A percentile compares a stretch with the other conserved stretches of the same genome.
Conservation (phyloP, 2,329 filamentous ascomycete genomes). For the Fusarium bulbicola region DNA sequence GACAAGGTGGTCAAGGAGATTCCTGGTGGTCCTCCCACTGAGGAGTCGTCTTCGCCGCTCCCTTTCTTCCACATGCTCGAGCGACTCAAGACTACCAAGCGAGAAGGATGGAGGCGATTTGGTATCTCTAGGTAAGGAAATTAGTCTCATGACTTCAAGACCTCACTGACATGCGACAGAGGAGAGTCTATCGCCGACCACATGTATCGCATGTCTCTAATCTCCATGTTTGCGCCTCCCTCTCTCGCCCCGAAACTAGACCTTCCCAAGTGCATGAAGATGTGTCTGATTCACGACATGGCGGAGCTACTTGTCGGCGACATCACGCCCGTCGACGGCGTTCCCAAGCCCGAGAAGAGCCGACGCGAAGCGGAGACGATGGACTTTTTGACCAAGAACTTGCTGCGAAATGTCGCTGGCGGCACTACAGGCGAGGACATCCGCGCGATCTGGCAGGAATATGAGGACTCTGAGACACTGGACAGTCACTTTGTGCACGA, state of each 20-base stretch:
- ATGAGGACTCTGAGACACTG: constrained; percentile 85
- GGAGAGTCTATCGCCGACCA: constrained; percentile 96
- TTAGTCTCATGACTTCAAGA: rapidly evolving
- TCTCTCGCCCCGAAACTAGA: constrained; percentile 77
- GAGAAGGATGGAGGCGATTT: constrained; percentile 95
- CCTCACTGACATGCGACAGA: constrained; percentile 46
- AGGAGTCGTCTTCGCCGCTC: constrained; percentile 76
- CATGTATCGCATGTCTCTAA: constrained; percentile 99
- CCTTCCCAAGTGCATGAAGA: constrained; percentile 85
- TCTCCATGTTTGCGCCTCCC: constrained; percentile 89
- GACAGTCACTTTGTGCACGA: constrained; percentile 95
- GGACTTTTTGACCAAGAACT: constrained; percentile 81
- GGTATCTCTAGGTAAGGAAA: constrained; percentile 67
- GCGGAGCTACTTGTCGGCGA: constrained; percentile 94
- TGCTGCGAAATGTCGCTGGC: constrained; percentile 81
- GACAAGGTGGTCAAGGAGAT: constrained; percentile 73
- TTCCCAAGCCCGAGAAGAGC: constrained; percentile 88
- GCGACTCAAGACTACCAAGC: constrained; percentile 93
- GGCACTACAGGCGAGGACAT: constrained; percentile 76
- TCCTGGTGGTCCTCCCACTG: constrained; percentile 60
- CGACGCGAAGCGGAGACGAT: constrained; percentile 88
- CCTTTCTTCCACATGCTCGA: constrained; percentile 96
- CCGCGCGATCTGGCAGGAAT: constrained; percentile 88
- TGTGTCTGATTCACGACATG: constrained; percentile 98
- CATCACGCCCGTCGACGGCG: constrained; percentile 90